These are phyloP conservation scores for Salix arbutifolia DNA, from an alignment of 345 rosid species.

Conservation along the genomic window DNA sequence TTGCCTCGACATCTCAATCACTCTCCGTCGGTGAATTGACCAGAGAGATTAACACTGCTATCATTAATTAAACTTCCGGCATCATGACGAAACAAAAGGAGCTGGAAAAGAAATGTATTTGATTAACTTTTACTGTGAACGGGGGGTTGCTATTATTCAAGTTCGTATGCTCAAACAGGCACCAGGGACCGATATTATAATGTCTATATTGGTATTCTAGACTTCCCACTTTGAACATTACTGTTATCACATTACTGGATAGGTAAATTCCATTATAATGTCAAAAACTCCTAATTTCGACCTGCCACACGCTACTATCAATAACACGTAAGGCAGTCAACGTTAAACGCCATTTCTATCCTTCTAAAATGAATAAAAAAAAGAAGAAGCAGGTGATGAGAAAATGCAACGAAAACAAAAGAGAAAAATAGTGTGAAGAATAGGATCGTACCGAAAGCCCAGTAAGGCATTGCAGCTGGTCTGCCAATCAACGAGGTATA, in stretches of 20 bases:
- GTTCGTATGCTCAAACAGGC: too few relatives aligned
- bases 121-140: too few relatives aligned
- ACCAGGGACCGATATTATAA: too few relatives aligned
- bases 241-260: neutral
- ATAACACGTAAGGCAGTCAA: neutral
- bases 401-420: neutral
- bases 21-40: neutral
- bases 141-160: too few relatives aligned
- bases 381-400: neutral
- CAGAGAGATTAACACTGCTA: neutral
- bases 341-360: too few relatives aligned
- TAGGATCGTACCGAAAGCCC: constrained; percentile 72
- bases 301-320: neutral
- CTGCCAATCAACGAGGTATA: constrained; percentile 78
- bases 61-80: neutral
- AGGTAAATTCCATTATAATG: neutral
- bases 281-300: neutral
- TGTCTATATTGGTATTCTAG: neutral
- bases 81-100: neutral
- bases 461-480: constrained; percentile 99
- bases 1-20: neutral
- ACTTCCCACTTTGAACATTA: neutral
- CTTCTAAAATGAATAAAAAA: neutral
- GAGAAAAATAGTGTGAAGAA: constrained; percentile 4
- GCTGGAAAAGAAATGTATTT: neutral